Evolutionary conservation across 2,329 filamentous ascomycete species (phyloP).

Genomic region (Sordariomycetes sp.): DNA sequence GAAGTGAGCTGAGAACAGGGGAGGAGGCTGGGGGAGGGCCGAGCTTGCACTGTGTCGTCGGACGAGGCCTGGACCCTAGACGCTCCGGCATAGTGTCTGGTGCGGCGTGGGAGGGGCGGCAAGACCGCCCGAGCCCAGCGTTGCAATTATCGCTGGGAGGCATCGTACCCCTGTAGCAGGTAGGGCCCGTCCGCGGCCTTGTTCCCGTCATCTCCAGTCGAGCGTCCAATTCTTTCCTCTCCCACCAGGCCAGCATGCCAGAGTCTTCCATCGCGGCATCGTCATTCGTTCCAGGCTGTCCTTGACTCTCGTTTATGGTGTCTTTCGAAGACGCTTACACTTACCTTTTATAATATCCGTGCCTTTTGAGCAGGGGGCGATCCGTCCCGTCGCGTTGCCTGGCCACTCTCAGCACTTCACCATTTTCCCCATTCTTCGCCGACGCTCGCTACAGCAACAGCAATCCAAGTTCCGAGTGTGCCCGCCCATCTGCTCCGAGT

Average conservation of each 20-base stretch:
- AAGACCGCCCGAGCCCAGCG: too few species aligned
- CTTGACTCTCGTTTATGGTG: conserved; percentile 1
- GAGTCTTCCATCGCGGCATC: conserved; percentile 1
- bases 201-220: background rate
- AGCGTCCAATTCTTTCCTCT: background rate
- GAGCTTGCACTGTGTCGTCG: too few species aligned
- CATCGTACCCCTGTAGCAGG: background rate
- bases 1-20: too few species aligned
- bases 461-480: background rate
- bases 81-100: too few species aligned
- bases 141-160: background rate
- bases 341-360: background rate
- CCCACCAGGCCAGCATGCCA: background rate
- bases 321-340: conserved; percentile 1
- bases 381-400: background rate
- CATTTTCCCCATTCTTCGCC: background rate
- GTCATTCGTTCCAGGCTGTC: background rate
- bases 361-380: background rate
- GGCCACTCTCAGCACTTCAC: background rate
- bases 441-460: background rate
- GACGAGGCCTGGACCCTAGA: too few species aligned
- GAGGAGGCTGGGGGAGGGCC: too few species aligned
- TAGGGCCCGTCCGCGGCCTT: background rate
- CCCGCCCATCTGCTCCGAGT: background rate
- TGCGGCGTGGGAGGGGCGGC: too few species aligned